Evolutionary conservation across 2,329 filamentous ascomycete species (phyloP).

Genomic region (Epichloe scottii): DNA sequence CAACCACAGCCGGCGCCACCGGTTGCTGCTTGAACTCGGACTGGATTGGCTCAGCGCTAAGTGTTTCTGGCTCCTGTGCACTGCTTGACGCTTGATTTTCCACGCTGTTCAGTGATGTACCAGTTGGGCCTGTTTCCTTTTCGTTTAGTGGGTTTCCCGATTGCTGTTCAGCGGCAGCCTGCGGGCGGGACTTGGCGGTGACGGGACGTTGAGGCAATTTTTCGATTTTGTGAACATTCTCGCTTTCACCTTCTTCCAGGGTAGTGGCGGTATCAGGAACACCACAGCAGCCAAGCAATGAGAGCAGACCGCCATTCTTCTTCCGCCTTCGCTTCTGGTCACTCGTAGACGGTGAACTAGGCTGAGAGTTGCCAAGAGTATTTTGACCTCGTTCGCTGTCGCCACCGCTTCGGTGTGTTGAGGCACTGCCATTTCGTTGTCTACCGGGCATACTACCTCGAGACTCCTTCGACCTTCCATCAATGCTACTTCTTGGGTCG

Average conservation of each 20-base stretch:
- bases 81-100: constrained; percentile 33
- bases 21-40: constrained; percentile 39
- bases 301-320: constrained; percentile 40
- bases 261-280: constrained; percentile 46
- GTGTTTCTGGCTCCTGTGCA: constrained; percentile 31
- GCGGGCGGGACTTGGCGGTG: constrained; percentile 41
- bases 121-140: constrained; percentile 31
- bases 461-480: constrained; percentile 52
- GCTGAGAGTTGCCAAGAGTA: constrained; percentile 37
- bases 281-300: constrained; percentile 55
- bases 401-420: constrained; percentile 48
- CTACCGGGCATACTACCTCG: constrained; percentile 51
- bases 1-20: constrained; percentile 22
- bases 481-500: constrained; percentile 49
- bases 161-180: constrained; percentile 38
- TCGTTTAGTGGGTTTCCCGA: constrained; percentile 30
- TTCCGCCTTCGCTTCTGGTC: constrained; percentile 43
- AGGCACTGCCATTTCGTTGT: constrained; percentile 54
- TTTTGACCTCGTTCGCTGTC: constrained; percentile 37
- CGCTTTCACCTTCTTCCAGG: constrained; percentile 36
- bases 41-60: constrained; percentile 26
- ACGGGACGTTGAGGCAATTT: constrained; percentile 41
- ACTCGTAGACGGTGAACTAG: constrained; percentile 36
- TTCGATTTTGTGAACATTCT: constrained; percentile 46
- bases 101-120: constrained; percentile 24